Conservation (phyloP, 208 protist species). For the Herpetomonas tarakana region DNA sequence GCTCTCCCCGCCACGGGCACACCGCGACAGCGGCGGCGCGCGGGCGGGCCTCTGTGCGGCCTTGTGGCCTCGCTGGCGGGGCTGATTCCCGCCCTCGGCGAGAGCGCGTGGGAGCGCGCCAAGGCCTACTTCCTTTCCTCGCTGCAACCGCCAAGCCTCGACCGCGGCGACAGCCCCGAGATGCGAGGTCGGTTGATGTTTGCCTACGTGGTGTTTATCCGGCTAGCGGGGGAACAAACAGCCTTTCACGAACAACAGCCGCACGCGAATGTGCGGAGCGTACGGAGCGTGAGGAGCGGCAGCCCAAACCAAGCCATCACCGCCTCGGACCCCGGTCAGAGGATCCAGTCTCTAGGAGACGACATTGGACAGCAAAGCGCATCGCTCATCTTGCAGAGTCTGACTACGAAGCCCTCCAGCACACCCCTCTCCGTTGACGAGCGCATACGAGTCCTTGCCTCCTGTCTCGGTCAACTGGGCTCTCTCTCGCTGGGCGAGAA, state of each 20-base stretch:
- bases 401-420: background rate
- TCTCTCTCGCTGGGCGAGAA: conserved; percentile 27
- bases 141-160: conserved; percentile 3
- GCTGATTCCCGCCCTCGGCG: conserved; percentile 34
- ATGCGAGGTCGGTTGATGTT: conserved; percentile 19
- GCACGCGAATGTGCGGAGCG: background rate
- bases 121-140: conserved; percentile 16
- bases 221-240: conserved; percentile 16
- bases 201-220: conserved; percentile 32
- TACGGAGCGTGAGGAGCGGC: background rate
- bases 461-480: conserved; percentile 3
- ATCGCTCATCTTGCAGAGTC: conserved; percentile 1
- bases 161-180: background rate
- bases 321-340: too few species aligned
- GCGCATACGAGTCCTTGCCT: conserved; percentile 8
- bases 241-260: conserved; percentile 5
- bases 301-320: background rate
- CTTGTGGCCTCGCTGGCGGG: conserved; percentile 38
- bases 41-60: conserved; percentile 26
- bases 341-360: too few species aligned
- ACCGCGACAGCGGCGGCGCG: too few species aligned
- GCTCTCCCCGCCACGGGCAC: conserved; percentile 1
- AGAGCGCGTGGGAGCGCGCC: conserved; percentile 27
- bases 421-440: conserved; percentile 10
- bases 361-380: background rate